phyloP scores from a whole-genome alignment of 345 rosid species.

The Jatropha curcas region DNA sequence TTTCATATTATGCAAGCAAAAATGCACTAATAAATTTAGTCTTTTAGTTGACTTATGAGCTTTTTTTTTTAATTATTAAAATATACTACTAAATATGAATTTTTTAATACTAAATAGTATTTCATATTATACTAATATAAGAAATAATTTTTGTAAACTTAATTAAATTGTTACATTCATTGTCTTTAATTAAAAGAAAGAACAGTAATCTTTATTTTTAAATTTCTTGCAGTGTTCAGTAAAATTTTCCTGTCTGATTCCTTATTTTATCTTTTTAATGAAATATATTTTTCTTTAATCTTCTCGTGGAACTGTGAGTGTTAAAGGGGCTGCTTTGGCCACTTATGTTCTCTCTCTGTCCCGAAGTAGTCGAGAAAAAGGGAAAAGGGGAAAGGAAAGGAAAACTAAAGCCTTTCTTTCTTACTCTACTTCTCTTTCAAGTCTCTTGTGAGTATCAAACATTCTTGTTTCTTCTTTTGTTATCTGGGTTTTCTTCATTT shows the following conservation, averaged over 20 bases:
- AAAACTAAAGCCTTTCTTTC: slow-evolving; percentile 14
- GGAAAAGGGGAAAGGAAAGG: background rate
- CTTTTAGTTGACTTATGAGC: too few relatives aligned
- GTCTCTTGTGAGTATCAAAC: slow-evolving; percentile 24
- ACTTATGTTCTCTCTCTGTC: slow-evolving; percentile 6
- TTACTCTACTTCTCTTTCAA: slow-evolving; percentile 16
- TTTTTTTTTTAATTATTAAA: too few relatives aligned
- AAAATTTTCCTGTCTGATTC: background rate
- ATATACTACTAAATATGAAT: too few relatives aligned
- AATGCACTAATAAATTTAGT: too few relatives aligned
- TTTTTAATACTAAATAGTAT: too few relatives aligned
- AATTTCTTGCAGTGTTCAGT: background rate
- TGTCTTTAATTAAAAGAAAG: background rate
- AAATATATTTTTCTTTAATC: background rate
- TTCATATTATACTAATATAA: too few relatives aligned
- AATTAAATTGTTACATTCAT: too few relatives aligned
- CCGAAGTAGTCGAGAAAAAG: slow-evolving; percentile 15
- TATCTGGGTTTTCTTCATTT: slow-evolving; percentile 14
- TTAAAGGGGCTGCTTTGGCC: slow-evolving; percentile 16
- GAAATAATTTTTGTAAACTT: too few relatives aligned
- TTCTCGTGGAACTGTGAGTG: slow-evolving; percentile 8
- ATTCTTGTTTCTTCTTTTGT: slow-evolving; percentile 9
- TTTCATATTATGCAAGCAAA: too few relatives aligned
- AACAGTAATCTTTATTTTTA: background rate
- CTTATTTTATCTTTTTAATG: background rate